Conservation (phyloP, 2,329 filamentous ascomycete genomes). For the Teratosphaeria epicoccoides region DNA sequence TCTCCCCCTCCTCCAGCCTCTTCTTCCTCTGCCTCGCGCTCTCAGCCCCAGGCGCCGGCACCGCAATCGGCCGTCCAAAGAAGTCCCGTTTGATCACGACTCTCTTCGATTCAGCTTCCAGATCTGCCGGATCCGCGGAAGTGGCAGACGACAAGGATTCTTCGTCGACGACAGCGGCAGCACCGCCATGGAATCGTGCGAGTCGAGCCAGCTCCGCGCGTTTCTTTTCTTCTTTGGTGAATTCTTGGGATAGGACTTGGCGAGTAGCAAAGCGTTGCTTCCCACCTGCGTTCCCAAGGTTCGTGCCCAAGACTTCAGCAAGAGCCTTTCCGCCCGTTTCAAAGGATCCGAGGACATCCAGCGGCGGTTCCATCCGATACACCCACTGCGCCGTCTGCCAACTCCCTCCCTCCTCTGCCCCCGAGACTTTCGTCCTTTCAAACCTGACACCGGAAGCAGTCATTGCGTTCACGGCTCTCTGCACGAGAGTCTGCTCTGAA, state of each 20-base stretch:
- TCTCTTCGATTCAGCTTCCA: conserved; percentile 15
- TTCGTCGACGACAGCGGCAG: background rate
- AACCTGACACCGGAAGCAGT: conserved; percentile 71
- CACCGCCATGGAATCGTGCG: conserved; percentile 50
- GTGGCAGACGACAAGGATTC: conserved; percentile 7
- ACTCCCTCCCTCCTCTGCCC: conserved; percentile 45
- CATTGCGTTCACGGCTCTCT: conserved; percentile 69
- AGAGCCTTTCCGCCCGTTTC: conserved; percentile 50
- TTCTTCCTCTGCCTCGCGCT: conserved; percentile 25
- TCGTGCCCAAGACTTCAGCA: conserved; percentile 29
- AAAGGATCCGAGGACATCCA: conserved; percentile 71
- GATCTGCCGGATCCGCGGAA: conserved; percentile 15
- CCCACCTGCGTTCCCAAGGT: conserved; percentile 41
- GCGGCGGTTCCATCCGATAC: conserved; percentile 84
- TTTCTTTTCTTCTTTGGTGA: conserved; percentile 58
- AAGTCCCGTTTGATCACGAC: conserved; percentile 50
- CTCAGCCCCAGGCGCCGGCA: conserved; percentile 27
- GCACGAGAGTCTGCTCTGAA: conserved; percentile 69
- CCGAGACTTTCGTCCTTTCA: conserved; percentile 59
- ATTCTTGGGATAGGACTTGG: conserved; percentile 86
- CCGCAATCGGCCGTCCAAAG: conserved; percentile 62
- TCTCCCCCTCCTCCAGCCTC: conserved; percentile 27
- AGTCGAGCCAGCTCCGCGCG: conserved; percentile 58
- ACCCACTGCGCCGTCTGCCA: conserved; percentile 46
- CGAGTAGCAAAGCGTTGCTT: conserved; percentile 86